Base-by-base conservation (phyloP, 2,329 filamentous ascomycete species). In the Fusarium torulosum region DNA sequence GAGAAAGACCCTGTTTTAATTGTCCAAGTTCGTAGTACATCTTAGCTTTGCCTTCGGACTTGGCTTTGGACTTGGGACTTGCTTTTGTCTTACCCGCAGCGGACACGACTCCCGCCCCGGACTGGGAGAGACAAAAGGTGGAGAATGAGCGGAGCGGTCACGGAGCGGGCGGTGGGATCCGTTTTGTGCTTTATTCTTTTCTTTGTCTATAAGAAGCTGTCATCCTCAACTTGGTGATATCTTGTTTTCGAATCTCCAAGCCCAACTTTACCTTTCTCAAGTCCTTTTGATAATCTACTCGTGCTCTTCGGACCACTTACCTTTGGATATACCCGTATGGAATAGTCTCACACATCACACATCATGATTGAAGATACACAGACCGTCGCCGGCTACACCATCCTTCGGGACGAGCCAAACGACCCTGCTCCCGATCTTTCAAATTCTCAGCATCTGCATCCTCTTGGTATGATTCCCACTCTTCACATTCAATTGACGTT, bases 371-470 rank as follows among this genome's bases (percentile, higher is more conserved):
- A 69, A 72, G 81, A 83, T 74, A 81, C 79, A 62, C 75, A 76
- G 63, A 78, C 78, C 65, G 79, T 83, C 74, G 74, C 81, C 69
- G 81, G 81, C 51, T 83, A 82, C 76, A 80, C 79, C 60, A 80
- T 83, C 64, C 81, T 77, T 72, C 80, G 79, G 73, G 79, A 80
- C 70, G 80, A 79, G 72, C 71, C 76, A 74, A 77, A 69, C 74
- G 77, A 76, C 62, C 73, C 75, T 69, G 75, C 75, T 73, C 77
- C 76, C 63, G 74, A 79, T 53, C 64, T 74, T 47, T 71, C 76
- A 62, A 75, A 74, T 54, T 72, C 73, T 58, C 73, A 67, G 61
- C 69, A 74, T 41, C 69, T 72, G 17, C 79, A 82, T 70, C 80
- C 80, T 64, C 75, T 82, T 38, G 79, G 77, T 79, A 59, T 13